Base-by-base conservation (phyloP, 768 basidiomycete genomes). In the Myochromella boudieri region DNA sequence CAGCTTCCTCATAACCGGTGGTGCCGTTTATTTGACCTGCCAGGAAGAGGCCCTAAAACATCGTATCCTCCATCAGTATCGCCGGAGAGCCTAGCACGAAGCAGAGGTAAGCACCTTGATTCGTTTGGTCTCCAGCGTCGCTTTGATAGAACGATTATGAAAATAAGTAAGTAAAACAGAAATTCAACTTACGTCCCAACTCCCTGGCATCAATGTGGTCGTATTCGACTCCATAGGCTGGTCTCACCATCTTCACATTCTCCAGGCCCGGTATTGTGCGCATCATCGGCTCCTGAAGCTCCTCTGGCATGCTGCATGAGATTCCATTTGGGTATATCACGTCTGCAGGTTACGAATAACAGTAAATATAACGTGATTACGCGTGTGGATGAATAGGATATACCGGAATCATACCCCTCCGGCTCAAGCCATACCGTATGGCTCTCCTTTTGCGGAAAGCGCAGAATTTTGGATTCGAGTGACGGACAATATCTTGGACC, bases 1-100 rank as follows among this genome's bases (percentile, higher is more conserved):
- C 93, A 1, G 93, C 93, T 68, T 95, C 93, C 61, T 95, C 93
- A 60, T 95, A 95, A 4, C 93, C 93, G 1, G 93, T 95, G 1
- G 93, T 95, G 9, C 87, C 87, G 55, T 94, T 95, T 57, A 95
- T 95, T 63, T 95, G 91, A 3, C 92, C 91, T 1, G 91, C 90
- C 17, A 95, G 78, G 65, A 87, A 95, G 2, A 95, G 75, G 1
- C 91, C 91, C 80, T 87, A 49, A 1, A 32, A 53, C 6, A 22
- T 11, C 2, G 11, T 17, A 8, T 9, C 14, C 10, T 18, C 0
- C 25, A 1, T 12, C 4, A 1, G 21, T 12, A 6, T n/a, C 20
- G 18, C 10, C 5, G n/a, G 17, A 17, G 6, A 10, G 15, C 7
- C 6, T 3, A n/a, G 28, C 15, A 44, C n/a, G 15, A 36, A 9